These are phyloP conservation scores for Avena atlantica DNA, from an alignment of 176 grass and related monocot species.

Conservation along the genomic window DNA sequence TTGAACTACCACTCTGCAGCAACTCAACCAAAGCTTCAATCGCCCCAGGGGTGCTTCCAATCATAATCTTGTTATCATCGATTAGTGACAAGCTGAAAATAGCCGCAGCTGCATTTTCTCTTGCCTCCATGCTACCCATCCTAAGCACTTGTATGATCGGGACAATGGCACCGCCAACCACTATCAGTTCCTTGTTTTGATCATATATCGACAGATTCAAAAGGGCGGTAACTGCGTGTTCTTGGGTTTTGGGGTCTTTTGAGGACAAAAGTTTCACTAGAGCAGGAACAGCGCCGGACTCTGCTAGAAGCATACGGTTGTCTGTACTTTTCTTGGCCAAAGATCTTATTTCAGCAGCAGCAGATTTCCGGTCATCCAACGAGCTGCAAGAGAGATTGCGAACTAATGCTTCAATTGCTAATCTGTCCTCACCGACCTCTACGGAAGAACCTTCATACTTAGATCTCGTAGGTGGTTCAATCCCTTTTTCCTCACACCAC, in stretches of 20 bases:
- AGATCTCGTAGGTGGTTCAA: conserved; percentile 69
- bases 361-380: conserved; percentile 76
- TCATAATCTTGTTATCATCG: conserved; percentile 92
- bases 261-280: conserved; percentile 75
- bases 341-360: conserved; percentile 88
- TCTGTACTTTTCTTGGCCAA: conserved; percentile 90
- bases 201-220: conserved; percentile 97
- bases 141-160: conserved; percentile 80
- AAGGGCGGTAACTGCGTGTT: conserved; percentile 88
- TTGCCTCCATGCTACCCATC: conserved; percentile 86
- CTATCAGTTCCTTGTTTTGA: conserved; percentile 92
- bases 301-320: conserved; percentile 85
- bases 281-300: conserved; percentile 83
- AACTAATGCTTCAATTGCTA: conserved; percentile 74
- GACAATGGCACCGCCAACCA: conserved; percentile 81
- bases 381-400: conserved; percentile 71
- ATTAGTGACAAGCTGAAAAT: conserved; percentile 95
- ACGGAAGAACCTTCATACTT: conserved; percentile 77
- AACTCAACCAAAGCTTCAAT: conserved; percentile 85
- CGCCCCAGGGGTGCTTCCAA: conserved; percentile 83
- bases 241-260: conserved; percentile 88
- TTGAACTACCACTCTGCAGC: conserved; percentile 74
- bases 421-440: conserved; percentile 67
- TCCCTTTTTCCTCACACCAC: conserved; percentile 87
- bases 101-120: conserved; percentile 95